A percentile compares a stretch with the other conserved stretches of the same genome.
Evolutionary conservation across 1,284 basidiomycete genomes (phyloP).

Genomic region (Ceratobasidium sp.): DNA sequence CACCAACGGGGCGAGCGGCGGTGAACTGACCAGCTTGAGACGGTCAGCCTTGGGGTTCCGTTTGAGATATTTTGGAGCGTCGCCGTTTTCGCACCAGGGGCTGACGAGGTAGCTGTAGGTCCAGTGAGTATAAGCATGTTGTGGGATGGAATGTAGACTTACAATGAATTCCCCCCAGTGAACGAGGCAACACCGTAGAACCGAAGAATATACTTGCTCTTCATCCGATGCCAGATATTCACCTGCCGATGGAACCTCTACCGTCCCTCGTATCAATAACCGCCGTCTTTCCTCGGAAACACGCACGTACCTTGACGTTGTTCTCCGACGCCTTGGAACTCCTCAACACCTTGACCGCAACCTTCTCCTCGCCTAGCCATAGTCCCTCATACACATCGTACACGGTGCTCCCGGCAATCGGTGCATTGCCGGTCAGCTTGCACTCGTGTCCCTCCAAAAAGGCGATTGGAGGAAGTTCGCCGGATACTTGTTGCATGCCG

Average conservation of each 20-base stretch:
- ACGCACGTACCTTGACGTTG: constrained; percentile 29
- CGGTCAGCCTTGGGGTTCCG: constrained; percentile 44
- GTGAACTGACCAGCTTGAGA: constrained; percentile 43
- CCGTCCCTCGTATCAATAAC: not conserved
- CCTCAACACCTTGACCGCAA: constrained; percentile 46
- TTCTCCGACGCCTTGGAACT: constrained; percentile 41
- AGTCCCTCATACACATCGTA: constrained; percentile 47
- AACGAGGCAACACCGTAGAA: constrained; percentile 44
- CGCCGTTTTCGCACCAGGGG: constrained; percentile 43
- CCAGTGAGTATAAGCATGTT: constrained; percentile 9
- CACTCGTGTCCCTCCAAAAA: constrained; percentile 40
- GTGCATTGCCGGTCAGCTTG: constrained; percentile 9
- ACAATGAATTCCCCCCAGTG: constrained; percentile 30
- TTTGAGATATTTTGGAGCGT: constrained; percentile 46
- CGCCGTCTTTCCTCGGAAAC: not conserved
- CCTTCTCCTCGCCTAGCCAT: constrained; percentile 45
- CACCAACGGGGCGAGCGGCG: not conserved
- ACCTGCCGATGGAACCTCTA: constrained; percentile 45
- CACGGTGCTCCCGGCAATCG: constrained; percentile 20
- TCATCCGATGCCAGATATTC: constrained; percentile 44
- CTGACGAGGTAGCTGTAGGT: constrained; percentile 27
- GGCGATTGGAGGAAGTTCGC: constrained; percentile 29
- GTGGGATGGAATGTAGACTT: too few relatives aligned
- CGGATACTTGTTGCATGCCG: constrained; percentile 21
- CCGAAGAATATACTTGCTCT: constrained; percentile 43